Conservation (phyloP, 768 basidiomycete species). For the Mycena pura region DNA sequence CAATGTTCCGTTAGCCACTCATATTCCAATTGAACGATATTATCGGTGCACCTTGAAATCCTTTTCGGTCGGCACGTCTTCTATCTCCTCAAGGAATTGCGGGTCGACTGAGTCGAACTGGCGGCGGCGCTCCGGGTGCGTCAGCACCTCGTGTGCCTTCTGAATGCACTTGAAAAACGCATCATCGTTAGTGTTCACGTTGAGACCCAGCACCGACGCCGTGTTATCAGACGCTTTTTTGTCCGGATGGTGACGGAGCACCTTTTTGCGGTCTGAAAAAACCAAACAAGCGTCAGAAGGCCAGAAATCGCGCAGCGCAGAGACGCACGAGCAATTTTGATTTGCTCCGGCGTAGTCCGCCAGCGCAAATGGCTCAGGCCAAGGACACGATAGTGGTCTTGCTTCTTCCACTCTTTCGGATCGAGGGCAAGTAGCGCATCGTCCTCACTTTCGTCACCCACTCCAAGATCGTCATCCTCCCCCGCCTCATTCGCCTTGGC, state of each 20-base stretch:
- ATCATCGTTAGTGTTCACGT: conserved; percentile 92
- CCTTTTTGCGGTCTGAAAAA: conserved; percentile 89
- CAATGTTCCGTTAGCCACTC: conserved; percentile 42
- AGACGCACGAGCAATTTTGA: conserved; percentile 91
- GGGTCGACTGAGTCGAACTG: conserved; percentile 98
- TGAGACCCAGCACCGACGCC: conserved; percentile 57
- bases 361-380: conserved; percentile 91
- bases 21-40: no score
- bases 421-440: conserved; percentile 75
- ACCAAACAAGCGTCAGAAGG: background rate
- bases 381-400: conserved; percentile 97
- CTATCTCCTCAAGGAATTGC: conserved; percentile 70
- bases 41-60: no score
- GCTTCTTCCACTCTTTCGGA: conserved; percentile 99
- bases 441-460: conserved; percentile 89
- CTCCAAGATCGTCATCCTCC: conserved; percentile 83
- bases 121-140: conserved; percentile 83
- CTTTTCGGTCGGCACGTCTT: conserved; percentile 69
- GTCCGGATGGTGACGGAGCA: conserved; percentile 98
- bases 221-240: conserved; percentile 70
- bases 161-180: conserved; percentile 99
- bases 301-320: background rate
- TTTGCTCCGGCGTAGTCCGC: conserved; percentile 88
- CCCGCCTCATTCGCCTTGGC: conserved; percentile 40
- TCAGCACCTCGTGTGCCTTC: conserved; percentile 96